phyloP scores from a whole-genome alignment of 1,139 yeast genomes.

The Candida smagusa region DNA sequence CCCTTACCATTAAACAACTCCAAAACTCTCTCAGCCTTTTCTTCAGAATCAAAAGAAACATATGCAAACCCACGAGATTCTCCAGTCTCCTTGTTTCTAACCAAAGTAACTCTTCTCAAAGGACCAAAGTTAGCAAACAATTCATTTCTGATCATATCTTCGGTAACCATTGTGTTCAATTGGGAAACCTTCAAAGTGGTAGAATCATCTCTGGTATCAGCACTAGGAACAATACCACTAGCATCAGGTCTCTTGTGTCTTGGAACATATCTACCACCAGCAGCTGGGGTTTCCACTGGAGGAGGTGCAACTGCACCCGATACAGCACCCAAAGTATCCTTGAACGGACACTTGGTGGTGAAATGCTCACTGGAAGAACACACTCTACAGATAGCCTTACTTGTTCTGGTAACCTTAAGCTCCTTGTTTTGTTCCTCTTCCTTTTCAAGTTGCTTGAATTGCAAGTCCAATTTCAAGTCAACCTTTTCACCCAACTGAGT shows the following conservation, averaged over 20 bases:
- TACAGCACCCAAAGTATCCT: slow-evolving; percentile 71
- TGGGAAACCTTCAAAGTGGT: slow-evolving; percentile 90
- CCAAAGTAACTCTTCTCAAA: slow-evolving; percentile 77
- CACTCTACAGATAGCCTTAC: slow-evolving; percentile 58
- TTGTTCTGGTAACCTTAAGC: slow-evolving; percentile 23
- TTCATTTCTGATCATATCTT: slow-evolving; percentile 72
- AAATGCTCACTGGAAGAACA: slow-evolving; percentile 94
- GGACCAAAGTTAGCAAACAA: slow-evolving; percentile 71
- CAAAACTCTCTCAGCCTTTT: slow-evolving; percentile 74
- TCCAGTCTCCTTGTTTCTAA: slow-evolving; percentile 91
- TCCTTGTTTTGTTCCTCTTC: slow-evolving; percentile 56
- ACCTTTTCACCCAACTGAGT: slow-evolving; percentile 90
- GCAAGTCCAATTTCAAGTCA: slow-evolving; percentile 61
- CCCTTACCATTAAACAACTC: slow-evolving; percentile 85
- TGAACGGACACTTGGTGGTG: slow-evolving; percentile 94
- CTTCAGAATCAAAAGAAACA: slow-evolving; percentile 72
- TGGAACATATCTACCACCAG: slow-evolving; percentile 62
- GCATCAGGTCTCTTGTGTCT: slow-evolving; percentile 69
- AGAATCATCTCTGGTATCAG: slow-evolving; percentile 74
- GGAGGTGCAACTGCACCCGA: slow-evolving; percentile 27
- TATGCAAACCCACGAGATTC: slow-evolving; percentile 97
- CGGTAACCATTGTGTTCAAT: slow-evolving; percentile 82
- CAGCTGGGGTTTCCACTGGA: slow-evolving; percentile 31
- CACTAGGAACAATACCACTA: slow-evolving; percentile 52
- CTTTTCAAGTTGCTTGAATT: slow-evolving; percentile 68